Base-by-base conservation (phyloP, 2,329 filamentous ascomycete genomes). In the Pseudocercospora fuligena region DNA sequence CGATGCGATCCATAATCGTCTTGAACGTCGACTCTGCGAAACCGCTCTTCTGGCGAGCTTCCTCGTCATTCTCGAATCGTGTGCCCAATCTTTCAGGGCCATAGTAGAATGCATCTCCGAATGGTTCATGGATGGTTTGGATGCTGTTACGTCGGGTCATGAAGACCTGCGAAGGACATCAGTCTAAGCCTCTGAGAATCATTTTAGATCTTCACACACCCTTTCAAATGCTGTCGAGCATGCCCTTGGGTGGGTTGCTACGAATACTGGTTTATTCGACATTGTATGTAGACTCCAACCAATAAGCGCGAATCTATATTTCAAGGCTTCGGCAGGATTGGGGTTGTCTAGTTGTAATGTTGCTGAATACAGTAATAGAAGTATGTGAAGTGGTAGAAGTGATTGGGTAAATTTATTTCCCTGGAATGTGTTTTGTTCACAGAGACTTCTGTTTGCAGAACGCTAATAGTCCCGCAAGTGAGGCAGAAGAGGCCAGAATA, bases 161-260 rank as follows among this genome's bases (percentile, higher is more conserved):
- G 80, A 99, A 98, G 71, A 98, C 94, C 92, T 95, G 72, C 47
- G 14, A 21, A n/a, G 23, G 31, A 71, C 64, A 31, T 66, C 47
- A 66, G 64, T 68, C 58, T 29, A 33, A 27, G 56, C 29, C 25
- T 56, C 47, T 57, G 43, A 61, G 58, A 54, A 23, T 61, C 60
- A 33, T 36, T 27, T 4, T n/a, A 5, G 23, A 46, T 16, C 40
- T 2, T 36, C 54, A 82, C 86, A 77, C 85, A 96, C 94, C 80
- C 94, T 87, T 84, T 99, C 95, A 82, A 98, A 99, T 31, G 95
- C 95, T 58, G 95, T 98, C 65, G 94, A 97, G 84, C 94, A 97
- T 71, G 94, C 93, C 80, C 95, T 87, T 40, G 95, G 95, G 81
- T 98, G 94, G 74, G 95, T 98, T 65, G 90, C 93, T 76, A 95